A percentile compares a stretch with the other conserved stretches of the same genome.
These are phyloP conservation scores for Auricularia cornea DNA, from an alignment of 768 basidiomycete genomes.

Conservation along the genomic window DNA sequence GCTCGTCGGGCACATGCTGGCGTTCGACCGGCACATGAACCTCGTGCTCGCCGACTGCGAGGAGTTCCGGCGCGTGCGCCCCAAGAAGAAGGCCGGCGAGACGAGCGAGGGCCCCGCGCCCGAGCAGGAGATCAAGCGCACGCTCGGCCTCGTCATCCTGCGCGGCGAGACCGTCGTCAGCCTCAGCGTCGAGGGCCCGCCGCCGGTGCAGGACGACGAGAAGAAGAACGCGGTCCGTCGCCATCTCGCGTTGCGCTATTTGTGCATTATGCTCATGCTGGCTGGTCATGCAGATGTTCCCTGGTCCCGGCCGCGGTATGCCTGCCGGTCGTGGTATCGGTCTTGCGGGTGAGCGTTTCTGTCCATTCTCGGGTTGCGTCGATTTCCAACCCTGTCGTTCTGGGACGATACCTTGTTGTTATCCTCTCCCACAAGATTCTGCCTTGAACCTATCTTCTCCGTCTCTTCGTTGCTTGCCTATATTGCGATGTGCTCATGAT, in stretches of 20 bases:
- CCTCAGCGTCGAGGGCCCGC: constrained; percentile 90
- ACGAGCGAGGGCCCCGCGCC: constrained; percentile 48
- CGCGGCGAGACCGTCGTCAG: constrained; percentile 96
- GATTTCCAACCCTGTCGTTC: too few species aligned
- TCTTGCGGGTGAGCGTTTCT: not conserved
- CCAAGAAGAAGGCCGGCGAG: constrained; percentile 85
- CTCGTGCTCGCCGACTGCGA: constrained; percentile 96
- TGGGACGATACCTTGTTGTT: too few species aligned
- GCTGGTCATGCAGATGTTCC: constrained; percentile 49
- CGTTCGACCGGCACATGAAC: constrained; percentile 99
- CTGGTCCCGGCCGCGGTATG: constrained; percentile 89
- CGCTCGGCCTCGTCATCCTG: constrained; percentile 92
- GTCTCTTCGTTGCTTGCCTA: too few species aligned
- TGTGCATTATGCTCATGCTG: constrained; percentile 4
- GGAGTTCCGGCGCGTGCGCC: constrained; percentile 87
- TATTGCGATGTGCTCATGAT: not conserved
- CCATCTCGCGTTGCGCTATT: constrained; percentile 3
- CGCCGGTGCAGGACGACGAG: constrained; percentile 84
- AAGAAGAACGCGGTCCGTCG: constrained; percentile 66
- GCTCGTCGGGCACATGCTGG: constrained; percentile 96
- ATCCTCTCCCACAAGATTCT: too few species aligned
- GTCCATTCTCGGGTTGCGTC: too few species aligned
- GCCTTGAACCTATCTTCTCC: too few species aligned
- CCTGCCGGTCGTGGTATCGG: constrained; percentile 97
- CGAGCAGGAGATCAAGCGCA: constrained; percentile 91